Evolutionary conservation across 1,284 basidiomycete genomes (phyloP).

Genomic region (Ganoderma meredithae): DNA sequence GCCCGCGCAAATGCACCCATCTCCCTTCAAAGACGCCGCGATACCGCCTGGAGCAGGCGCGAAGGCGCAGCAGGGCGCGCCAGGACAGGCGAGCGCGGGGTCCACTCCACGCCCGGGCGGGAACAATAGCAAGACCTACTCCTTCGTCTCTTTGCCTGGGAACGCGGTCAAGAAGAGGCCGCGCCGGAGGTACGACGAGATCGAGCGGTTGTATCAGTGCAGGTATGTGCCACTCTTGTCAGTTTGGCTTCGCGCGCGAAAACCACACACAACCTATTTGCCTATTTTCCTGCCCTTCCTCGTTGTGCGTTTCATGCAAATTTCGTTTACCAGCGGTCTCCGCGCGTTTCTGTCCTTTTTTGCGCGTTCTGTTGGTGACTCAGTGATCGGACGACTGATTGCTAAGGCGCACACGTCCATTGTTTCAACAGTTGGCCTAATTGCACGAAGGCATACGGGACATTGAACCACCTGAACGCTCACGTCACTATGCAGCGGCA

Average conservation of each 20-base stretch:
- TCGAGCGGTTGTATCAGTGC: conserved; percentile 91
- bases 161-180: conserved; percentile 85
- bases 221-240: conserved; percentile 35
- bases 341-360: conserved; percentile 6
- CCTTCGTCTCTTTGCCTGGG: conserved; percentile 81
- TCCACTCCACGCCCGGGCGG: conserved; percentile 25
- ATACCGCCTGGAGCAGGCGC: conserved; percentile 5
- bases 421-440: conserved; percentile 64
- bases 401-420: conserved; percentile 20
- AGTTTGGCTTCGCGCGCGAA: conserved; percentile 7
- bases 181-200: conserved; percentile 87
- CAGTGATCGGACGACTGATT: conserved; percentile 9
- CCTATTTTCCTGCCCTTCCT: conserved; percentile 6
- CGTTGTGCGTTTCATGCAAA: conserved; percentile 2
- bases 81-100: conserved; percentile 19
- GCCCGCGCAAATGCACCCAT: conserved; percentile 22
- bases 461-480: conserved; percentile 91
- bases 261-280: not conserved
- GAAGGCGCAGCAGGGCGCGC: conserved; percentile 13
- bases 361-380: conserved; percentile 2
- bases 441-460: conserved; percentile 88
- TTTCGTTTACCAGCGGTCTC: not conserved
- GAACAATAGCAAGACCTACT: conserved; percentile 71
- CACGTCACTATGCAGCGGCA: conserved; percentile 95
- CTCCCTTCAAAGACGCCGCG: conserved; percentile 18